Conservation (phyloP, 176 grass and related monocot genomes). For the Tillandsia leiboldiana region DNA sequence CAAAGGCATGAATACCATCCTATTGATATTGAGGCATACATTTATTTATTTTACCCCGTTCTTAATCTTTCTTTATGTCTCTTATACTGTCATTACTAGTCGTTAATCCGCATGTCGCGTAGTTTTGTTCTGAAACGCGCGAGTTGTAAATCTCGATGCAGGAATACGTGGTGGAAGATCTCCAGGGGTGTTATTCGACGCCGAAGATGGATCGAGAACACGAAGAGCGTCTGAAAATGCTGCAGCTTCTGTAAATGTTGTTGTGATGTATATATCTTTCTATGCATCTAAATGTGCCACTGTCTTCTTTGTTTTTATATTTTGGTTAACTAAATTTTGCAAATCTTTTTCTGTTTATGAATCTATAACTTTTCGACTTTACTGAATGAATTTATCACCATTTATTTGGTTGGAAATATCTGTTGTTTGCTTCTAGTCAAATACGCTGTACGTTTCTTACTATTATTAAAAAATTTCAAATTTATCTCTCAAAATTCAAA, state of each 20-base stretch:
- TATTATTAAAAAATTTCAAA: too few relatives aligned
- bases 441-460: too few relatives aligned
- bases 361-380: too few relatives aligned
- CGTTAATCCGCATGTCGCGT: neutral
- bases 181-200: slow-evolving; percentile 49
- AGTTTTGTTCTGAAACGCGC: neutral
- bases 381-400: too few relatives aligned
- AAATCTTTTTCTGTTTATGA: too few relatives aligned
- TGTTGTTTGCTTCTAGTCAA: too few relatives aligned
- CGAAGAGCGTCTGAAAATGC: slow-evolving; percentile 70
- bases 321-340: too few relatives aligned
- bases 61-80: too few relatives aligned
- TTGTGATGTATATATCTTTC: neutral
- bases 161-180: slow-evolving; percentile 95
- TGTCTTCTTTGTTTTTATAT: too few relatives aligned
- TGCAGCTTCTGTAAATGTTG: slow-evolving; percentile 59
- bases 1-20: slow-evolving; percentile 47
- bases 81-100: neutral
- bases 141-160: slow-evolving; percentile 10
- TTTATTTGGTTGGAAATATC: too few relatives aligned
- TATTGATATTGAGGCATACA: neutral
- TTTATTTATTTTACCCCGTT: neutral
- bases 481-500: too few relatives aligned
- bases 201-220: slow-evolving; percentile 85
- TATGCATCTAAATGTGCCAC: too few relatives aligned